Evolutionary conservation across 768 basidiomycete genomes (phyloP).

Genomic region (Paxillus involutus): DNA sequence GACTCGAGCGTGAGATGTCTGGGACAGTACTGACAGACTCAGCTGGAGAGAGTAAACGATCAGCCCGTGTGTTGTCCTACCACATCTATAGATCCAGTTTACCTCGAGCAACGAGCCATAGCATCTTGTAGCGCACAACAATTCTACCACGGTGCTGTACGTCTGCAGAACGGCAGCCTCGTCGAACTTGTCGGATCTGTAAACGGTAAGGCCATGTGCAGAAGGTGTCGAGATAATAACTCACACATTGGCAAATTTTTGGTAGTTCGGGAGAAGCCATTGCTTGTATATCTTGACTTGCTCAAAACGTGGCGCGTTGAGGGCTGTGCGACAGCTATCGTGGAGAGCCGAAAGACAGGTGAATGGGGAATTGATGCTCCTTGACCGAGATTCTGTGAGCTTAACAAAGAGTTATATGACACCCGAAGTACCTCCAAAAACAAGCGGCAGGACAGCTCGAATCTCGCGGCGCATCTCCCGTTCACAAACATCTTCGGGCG

Average conservation of each 20-base stretch:
- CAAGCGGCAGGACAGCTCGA: conserved; percentile 56
- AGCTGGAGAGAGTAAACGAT: conserved; percentile 37
- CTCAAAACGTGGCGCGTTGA: conserved; percentile 66
- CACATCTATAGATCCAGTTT: conserved; percentile 15
- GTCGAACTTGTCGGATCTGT: conserved; percentile 29
- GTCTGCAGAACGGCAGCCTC: conserved; percentile 45
- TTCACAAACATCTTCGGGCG: conserved; percentile 69
- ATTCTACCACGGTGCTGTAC: conserved; percentile 56
- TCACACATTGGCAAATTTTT: conserved; percentile 53
- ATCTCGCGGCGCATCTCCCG: conserved; percentile 72
- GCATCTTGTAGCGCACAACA: conserved; percentile 62
- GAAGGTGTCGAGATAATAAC: conserved; percentile 2
- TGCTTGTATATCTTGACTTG: conserved; percentile 68
- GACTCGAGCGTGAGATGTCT: conserved; percentile 49
- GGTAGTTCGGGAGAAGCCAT: conserved; percentile 75
- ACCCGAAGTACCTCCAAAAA: conserved; percentile 59
- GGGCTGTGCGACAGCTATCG: conserved; percentile 43
- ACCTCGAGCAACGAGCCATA: conserved; percentile 74
- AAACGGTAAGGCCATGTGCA: background rate
- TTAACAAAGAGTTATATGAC: background rate
- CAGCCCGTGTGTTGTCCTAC: background rate
- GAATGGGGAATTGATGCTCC: conserved; percentile 29
- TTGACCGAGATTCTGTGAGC: conserved; percentile 23
- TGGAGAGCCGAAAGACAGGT: conserved; percentile 41
- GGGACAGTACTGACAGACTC: conserved; percentile 52